phyloP scores from a whole-genome alignment of 2,329 filamentous ascomycete species.

The Ceratocystis harringtonii region DNA sequence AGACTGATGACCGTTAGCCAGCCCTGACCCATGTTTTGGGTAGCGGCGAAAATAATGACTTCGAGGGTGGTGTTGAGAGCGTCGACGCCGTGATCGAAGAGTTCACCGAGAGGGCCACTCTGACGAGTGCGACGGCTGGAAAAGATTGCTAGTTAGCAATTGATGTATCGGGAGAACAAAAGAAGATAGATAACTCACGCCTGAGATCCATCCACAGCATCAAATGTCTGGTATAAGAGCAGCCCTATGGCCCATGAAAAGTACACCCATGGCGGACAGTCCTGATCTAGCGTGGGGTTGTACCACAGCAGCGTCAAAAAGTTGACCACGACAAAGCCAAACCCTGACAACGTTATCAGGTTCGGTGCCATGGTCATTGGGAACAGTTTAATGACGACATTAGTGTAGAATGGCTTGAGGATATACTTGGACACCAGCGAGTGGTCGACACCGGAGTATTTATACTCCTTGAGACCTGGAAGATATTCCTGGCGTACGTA shows the following conservation, averaged over 20 bases:
- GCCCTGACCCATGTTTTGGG: conserved; percentile 83
- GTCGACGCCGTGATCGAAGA: conserved; percentile 96
- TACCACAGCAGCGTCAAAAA: conserved; percentile 90
- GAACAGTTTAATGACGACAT: conserved; percentile 86
- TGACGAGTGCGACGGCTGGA: conserved; percentile 69
- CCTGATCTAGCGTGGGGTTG: conserved; percentile 80
- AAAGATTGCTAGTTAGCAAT: neutral
- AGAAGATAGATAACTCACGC: conserved; percentile 45
- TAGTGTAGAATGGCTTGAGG: conserved; percentile 93
- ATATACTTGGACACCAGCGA: conserved; percentile 84
- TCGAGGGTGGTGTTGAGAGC: conserved; percentile 93
- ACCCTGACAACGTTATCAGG: conserved; percentile 78
- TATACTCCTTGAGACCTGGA: conserved; percentile 80
- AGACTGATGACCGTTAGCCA: conserved; percentile 77
- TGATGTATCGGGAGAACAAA: neutral
- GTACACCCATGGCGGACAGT: conserved; percentile 94
- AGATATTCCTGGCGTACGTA: conserved; percentile 90
- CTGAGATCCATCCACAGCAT: conserved; percentile 88
- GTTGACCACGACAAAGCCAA: conserved; percentile 78
- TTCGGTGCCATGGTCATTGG: conserved; percentile 88
- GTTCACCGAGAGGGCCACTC: conserved; percentile 82
- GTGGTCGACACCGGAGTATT: conserved; percentile 84
- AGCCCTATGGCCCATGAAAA: conserved; percentile 76
- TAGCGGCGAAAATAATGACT: conserved; percentile 77
- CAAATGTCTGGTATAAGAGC: conserved; percentile 96